Conservation (phyloP, 768 basidiomycete genomes). For the Sporobolomyces roseus region DNA sequence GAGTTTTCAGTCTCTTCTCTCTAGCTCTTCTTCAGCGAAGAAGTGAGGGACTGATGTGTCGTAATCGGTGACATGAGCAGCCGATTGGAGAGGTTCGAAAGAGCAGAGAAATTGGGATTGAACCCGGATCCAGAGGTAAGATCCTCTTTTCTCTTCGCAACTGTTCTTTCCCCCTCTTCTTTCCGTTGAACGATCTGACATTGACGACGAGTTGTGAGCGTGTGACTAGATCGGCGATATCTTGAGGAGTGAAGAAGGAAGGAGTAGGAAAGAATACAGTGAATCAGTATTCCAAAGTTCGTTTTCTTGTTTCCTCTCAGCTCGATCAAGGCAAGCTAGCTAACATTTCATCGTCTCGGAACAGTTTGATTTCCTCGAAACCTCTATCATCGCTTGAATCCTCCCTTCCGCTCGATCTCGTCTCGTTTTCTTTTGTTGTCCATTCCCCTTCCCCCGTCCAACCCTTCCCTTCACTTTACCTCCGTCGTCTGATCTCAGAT, state of each 20-base stretch:
- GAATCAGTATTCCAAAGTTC: conserved; percentile 58
- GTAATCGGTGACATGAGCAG: conserved; percentile 39
- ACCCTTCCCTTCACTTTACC: no score
- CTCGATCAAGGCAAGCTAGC: no score
- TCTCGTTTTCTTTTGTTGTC: no score
- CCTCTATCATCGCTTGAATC: no score
- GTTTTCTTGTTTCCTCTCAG: no score
- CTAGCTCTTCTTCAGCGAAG: neutral
- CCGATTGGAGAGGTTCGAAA: conserved; percentile 79
- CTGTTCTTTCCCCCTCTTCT: conserved; percentile 11
- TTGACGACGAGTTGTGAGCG: conserved; percentile 14
- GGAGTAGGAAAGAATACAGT: conserved; percentile 56
- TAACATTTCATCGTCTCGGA: no score
- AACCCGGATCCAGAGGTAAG: conserved; percentile 73
- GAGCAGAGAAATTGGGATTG: conserved; percentile 71
- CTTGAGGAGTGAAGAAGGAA: conserved; percentile 65
- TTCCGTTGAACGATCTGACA: no score
- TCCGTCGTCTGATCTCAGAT: no score
- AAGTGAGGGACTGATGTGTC: no score
- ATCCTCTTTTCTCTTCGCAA: conserved; percentile 5
- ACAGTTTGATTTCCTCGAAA: no score
- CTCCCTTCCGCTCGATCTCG: no score
- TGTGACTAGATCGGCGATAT: conserved; percentile 67
- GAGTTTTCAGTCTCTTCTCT: neutral
- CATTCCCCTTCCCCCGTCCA: no score